A percentile compares a stretch with the other conserved stretches of the same genome.
phyloP scores from a whole-genome alignment of 2,329 filamentous ascomycete species.

The Fusarium zealandicum region DNA sequence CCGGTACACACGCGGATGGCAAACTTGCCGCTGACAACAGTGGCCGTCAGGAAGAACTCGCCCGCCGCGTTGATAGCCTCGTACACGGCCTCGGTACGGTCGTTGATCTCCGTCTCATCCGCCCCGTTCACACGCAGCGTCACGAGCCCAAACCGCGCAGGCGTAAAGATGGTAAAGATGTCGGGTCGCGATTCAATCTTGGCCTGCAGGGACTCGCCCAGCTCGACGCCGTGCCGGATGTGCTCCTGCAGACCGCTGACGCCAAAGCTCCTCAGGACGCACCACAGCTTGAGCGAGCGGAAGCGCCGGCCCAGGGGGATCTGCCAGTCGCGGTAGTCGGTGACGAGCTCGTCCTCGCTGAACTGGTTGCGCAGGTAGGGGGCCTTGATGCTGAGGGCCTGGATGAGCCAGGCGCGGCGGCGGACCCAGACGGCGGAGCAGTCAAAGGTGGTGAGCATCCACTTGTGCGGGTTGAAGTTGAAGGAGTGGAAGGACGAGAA shows the following conservation, averaged over 20 bases:
- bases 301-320: conserved; percentile 91
- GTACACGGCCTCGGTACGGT: conserved; percentile 76
- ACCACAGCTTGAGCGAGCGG: conserved; percentile 92
- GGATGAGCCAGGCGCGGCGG: conserved; percentile 76
- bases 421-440: conserved; percentile 81
- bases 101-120: conserved; percentile 64
- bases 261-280: conserved; percentile 85
- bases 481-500: conserved; percentile 82
- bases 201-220: conserved; percentile 74
- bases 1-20: conserved; percentile 84
- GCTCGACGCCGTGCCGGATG: conserved; percentile 70
- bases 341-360: conserved; percentile 83
- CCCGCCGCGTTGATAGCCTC: conserved; percentile 76
- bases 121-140: conserved; percentile 69
- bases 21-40: conserved; percentile 74
- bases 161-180: conserved; percentile 77
- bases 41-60: conserved; percentile 83
- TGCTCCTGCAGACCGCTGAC: conserved; percentile 77
- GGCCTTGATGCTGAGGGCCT: conserved; percentile 79
- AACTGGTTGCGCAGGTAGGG: conserved; percentile 83
- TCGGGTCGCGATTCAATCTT: conserved; percentile 67
- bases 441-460: conserved; percentile 94
- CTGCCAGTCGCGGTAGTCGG: conserved; percentile 97
- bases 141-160: conserved; percentile 79
- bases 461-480: conserved; percentile 97